These are phyloP conservation scores for Diaporthe sp. DNA, from an alignment of 2,329 filamentous ascomycete genomes.

Conservation along the genomic window DNA sequence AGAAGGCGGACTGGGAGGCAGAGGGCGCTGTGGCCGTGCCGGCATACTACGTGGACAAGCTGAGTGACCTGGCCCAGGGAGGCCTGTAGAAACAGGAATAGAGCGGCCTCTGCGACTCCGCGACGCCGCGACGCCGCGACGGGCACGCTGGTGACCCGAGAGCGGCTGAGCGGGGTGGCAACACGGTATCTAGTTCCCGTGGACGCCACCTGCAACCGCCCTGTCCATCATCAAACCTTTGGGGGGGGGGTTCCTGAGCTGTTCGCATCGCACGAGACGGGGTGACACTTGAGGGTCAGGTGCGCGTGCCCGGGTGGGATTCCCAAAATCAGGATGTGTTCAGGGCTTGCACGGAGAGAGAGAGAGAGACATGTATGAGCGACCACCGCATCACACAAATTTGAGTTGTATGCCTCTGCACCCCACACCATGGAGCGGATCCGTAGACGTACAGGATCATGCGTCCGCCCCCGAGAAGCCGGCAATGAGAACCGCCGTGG, in stretches of 20 bases:
- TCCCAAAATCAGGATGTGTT: not conserved
- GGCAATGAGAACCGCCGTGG: not conserved
- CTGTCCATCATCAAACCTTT: not conserved
- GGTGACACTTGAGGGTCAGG: not conserved
- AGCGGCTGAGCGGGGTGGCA: not conserved
- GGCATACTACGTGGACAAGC: slow-evolving; percentile 82
- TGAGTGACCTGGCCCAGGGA: slow-evolving; percentile 74
- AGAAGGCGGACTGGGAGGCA: slow-evolving; percentile 84
- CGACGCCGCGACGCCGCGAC: not conserved
- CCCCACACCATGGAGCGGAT: not conserved
- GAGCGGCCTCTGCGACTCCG: not conserved
- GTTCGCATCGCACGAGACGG: not conserved
- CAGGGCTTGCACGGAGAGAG: not conserved
- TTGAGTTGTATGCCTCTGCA: slow-evolving; percentile 2
- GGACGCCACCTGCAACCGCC: not conserved
- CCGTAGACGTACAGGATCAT: not conserved
- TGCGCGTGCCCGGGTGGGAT: not conserved
- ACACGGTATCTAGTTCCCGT: not conserved
- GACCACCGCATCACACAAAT: not conserved
- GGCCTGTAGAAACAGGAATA: not conserved
- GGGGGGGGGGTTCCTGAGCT: not conserved
- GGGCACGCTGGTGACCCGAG: not conserved
- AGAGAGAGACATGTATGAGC: not conserved
- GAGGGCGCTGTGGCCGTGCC: slow-evolving; percentile 77
- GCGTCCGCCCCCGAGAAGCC: slow-evolving; percentile 4